A percentile compares a stretch with the other conserved stretches of the same genome.
These are phyloP conservation scores for Puccinia coronata DNA, from an alignment of 1,284 basidiomycete genomes.

Conservation along the genomic window DNA sequence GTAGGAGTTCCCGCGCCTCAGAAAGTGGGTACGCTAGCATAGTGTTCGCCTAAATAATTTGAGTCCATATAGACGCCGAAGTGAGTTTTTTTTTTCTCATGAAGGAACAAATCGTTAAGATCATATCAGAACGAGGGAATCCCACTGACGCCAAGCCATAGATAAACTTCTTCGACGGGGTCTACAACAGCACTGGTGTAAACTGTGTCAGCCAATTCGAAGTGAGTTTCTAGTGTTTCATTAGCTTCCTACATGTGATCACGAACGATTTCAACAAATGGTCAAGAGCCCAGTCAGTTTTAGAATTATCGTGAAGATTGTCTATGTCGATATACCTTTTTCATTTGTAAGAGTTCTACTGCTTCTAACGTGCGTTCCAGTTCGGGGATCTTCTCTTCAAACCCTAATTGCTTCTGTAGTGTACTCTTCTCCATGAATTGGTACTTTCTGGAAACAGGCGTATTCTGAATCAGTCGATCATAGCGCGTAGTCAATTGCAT, in stretches of 20 bases:
- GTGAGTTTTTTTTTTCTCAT: not conserved
- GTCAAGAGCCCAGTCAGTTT: not conserved
- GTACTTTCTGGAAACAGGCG: slow-evolving; percentile 73
- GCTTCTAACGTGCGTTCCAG: slow-evolving; percentile 89
- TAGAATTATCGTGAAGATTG: not conserved
- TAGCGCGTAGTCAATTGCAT: not conserved
- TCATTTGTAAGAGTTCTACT: slow-evolving; percentile 71
- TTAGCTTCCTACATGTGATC: slow-evolving; percentile 54
- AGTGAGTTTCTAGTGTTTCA: slow-evolving; percentile 77
- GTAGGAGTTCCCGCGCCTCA: slow-evolving; percentile 74
- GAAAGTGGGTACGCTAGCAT: slow-evolving; percentile 93
- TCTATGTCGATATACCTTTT: slow-evolving; percentile 62
- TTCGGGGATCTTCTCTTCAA: slow-evolving; percentile 95
- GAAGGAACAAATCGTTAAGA: not conserved
- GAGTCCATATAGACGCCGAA: not conserved
- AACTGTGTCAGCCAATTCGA: slow-evolving; percentile 93
- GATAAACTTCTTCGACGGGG: slow-evolving; percentile 81
- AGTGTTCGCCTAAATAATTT: slow-evolving; percentile 70
- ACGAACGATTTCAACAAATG: slow-evolving; percentile 54
- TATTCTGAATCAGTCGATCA: not conserved
- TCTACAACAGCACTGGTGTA: slow-evolving; percentile 86
- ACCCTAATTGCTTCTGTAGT: slow-evolving; percentile 72
- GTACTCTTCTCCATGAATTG: slow-evolving; percentile 94
- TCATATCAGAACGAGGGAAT: not conserved
- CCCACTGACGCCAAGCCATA: slow-evolving; percentile 75